Conservation (phyloP, 2,329 filamentous ascomycete genomes). For the Rutstroemia sp. region DNA sequence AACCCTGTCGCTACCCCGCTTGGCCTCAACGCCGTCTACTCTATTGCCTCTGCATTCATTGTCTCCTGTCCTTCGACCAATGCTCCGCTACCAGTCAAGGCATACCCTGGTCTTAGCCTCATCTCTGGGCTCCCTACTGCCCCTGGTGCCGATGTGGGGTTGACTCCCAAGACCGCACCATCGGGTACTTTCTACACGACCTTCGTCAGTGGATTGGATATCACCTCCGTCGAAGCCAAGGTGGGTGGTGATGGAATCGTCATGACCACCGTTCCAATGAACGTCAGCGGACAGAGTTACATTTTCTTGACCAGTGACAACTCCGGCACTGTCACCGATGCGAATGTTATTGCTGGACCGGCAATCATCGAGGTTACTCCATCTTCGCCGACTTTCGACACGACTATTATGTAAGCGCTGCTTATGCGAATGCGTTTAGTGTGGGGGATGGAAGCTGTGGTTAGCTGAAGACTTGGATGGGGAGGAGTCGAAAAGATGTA, state of each 20-base stretch:
- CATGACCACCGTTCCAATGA: constrained; percentile 27
- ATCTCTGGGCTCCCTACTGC: constrained; percentile 19
- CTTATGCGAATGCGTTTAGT: neutral
- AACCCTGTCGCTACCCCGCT: constrained; percentile 55
- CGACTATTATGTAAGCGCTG: constrained; percentile 12
- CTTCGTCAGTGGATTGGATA: constrained; percentile 27
- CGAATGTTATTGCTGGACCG: constrained; percentile 33
- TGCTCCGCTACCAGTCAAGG: constrained; percentile 49
- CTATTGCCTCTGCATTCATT: constrained; percentile 56
- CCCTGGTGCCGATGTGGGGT: constrained; percentile 18
- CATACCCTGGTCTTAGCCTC: constrained; percentile 44
- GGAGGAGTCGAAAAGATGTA: too few relatives aligned
- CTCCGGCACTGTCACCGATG: constrained; percentile 30
- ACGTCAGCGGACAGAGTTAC: constrained; percentile 34
- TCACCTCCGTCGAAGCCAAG: constrained; percentile 29
- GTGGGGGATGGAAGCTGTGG: neutral
- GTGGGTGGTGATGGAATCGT: constrained; percentile 23
- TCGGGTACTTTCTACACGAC: constrained; percentile 30
- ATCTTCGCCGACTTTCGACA: constrained; percentile 21
- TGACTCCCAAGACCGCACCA: constrained; percentile 22
- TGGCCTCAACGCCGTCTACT: constrained; percentile 51
- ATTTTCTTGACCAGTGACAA: constrained; percentile 34
- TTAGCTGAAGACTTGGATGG: too few relatives aligned
- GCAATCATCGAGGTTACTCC: constrained; percentile 30
- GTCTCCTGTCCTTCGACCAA: constrained; percentile 47